Evolutionary conservation across 2,329 filamentous ascomycete genomes (phyloP), one percentile per base, ranked within the genome.

Genomic region (Setomelanomma holmii): DNA sequence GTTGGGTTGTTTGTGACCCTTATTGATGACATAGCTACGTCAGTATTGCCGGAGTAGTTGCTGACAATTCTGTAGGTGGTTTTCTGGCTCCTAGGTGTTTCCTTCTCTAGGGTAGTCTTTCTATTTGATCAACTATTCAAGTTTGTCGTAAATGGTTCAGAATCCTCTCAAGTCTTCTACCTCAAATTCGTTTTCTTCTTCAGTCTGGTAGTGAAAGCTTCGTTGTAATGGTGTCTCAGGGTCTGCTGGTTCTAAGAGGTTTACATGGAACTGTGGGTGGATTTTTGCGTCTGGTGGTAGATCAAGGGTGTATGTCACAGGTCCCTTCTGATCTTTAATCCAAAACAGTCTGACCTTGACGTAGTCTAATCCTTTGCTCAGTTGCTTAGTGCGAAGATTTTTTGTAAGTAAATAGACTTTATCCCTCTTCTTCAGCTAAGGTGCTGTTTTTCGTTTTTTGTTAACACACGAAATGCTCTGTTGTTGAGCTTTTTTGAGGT

Each of bases 271-370:
- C 27, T 39, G 35, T 24, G 17, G 30, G 16, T 42, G 27, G 6
- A 42, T 41, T 41, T 17, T 41, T 23, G 21, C 17, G 17, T 41
- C 22, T 41, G 22, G 6, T 39, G 33, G 20, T 21, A 51, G 20
- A 16, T 46, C 10, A 16, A 51, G 22, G 21, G 24, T 51, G 42
- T 51, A 51, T 1, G 2, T 51, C 22, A 51, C 27, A 14, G 34
- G 43, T 47, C 22, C 23, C 10, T 47, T 33, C 19, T 23, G 16
- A 14, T 14, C 23, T 11, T 22, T 20, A 48, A 47, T 35, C 34
- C 34, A 52, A 52, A 52, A 52, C 43, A 47, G 44, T 47, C 42
- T 47, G 44, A 52, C 22, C 8, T 43, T 44, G 40, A 47, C 21
- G 30, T 48, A 24, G 14, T 52, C 16, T 11, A 44, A n/a, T 36